Evolutionary conservation across 495 filamentous ascomycete species (phyloP).

Genomic region (Aspergillus incahuasiensis): DNA sequence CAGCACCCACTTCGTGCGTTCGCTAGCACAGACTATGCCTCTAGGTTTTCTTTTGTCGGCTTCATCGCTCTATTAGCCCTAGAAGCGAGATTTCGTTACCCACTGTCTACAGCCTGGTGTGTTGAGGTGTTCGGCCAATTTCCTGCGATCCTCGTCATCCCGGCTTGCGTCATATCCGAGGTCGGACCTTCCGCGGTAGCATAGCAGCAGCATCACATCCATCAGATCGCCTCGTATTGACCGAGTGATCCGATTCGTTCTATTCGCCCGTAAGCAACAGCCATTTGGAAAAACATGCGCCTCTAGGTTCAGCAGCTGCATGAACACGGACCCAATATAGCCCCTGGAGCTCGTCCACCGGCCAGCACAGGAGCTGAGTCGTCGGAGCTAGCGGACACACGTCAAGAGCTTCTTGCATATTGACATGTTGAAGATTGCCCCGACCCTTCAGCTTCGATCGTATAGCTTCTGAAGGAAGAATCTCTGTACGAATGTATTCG

Average conservation of each 20-base stretch:
- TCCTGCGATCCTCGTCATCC: neutral
- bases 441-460: constrained; percentile 45
- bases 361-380: constrained; percentile 53
- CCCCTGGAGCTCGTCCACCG: constrained; percentile 50
- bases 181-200: neutral
- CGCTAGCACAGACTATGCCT: neutral
- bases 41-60: neutral
- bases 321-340: constrained; percentile 49
- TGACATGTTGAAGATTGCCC: constrained; percentile 37
- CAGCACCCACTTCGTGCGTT: neutral
- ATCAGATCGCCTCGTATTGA: too few species aligned
- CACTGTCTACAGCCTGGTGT: neutral
- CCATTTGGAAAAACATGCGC: constrained; percentile 13
- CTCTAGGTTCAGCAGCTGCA: constrained; percentile 35
- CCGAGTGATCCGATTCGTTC: neutral
- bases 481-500: constrained; percentile 25
- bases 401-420: constrained; percentile 39
- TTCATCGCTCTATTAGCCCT: neutral
- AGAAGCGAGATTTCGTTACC: neutral
- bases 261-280: constrained; percentile 10
- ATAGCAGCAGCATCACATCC: neutral
- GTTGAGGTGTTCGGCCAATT: neutral
- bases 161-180: neutral
- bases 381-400: constrained; percentile 44
- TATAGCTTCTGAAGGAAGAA: constrained; percentile 14